Evolutionary conservation across 2,329 filamentous ascomycete genomes (phyloP), one percentile per base, ranked within the genome.

Genomic region (Neofusicoccum cordaticola): DNA sequence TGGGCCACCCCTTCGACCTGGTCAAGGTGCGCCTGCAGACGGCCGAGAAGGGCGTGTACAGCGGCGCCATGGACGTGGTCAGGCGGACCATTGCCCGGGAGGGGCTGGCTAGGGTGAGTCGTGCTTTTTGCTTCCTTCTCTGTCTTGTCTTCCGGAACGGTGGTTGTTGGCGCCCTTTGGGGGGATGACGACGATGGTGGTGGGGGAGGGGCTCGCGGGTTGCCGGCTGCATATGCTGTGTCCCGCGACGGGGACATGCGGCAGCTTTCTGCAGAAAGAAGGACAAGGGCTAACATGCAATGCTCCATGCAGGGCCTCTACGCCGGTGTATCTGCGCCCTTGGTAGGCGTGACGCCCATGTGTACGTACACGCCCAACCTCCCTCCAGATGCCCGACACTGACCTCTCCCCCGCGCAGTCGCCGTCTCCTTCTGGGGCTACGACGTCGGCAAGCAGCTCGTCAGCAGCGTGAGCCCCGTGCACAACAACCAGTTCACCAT

Each of bases 21-120:
- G 94, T 98, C 78, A 99, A 99, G 82, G 95, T 99, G 69, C 91
- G 95, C 66, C 83, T 99, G 77, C 95, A 99, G 83, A 99, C 95
- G 2, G 93, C 95, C 41, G 93, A 98, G 80, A 90, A 88, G 79
- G 95, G 95, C 56, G 91, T 97, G 41, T 99, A 99, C 81, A 90
- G 84, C 41, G 89, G 90, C 51, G 95, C 95, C 13, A 84, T 98
- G 72, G 95, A 99, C 80, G 94, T 97, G 1, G 93, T 98, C 68
- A 84, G 86, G 78, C 96, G 90, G 83, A 94, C 92, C 41, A 81
- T 99, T 66, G 93, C 93, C 34, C 86, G 90, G 67, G 94, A 98
- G 78, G 95, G 95, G 1, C 77, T 97, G 69, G 79, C 81, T 4
- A 82, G 85, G 71, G 84, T 85, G 75, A 47, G 78, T 74, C 53